Conservation (phyloP, 75 land plant genomes). For the Sequoiadendron giganteum region DNA sequence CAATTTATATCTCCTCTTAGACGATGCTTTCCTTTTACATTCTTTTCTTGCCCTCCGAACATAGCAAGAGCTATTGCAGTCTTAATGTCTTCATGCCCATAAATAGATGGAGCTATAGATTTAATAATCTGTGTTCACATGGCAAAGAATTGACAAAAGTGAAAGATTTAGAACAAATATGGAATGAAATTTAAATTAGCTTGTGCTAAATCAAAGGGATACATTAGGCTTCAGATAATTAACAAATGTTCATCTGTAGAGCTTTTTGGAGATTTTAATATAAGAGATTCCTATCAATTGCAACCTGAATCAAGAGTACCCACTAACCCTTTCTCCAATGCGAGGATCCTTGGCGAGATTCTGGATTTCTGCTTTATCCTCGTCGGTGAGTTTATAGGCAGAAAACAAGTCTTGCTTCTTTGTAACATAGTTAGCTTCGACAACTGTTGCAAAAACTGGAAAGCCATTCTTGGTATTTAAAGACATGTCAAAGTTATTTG, state of each 20-base stretch:
- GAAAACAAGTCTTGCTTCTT: conserved; percentile 98
- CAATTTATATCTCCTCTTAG: conserved; percentile 96
- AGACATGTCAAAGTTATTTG: conserved; percentile 93
- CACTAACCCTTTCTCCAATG: conserved; percentile 90
- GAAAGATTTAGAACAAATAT: neutral
- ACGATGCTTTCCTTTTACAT: conserved; percentile 93
- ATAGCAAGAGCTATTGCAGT: conserved; percentile 95
- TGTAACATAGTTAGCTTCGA: conserved; percentile 91
- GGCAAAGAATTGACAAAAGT: neutral
- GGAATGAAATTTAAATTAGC: neutral
- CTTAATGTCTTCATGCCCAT: conserved; percentile 98
- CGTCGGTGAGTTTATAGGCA: conserved; percentile 95
- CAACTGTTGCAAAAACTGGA: conserved; percentile 98
- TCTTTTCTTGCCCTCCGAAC: conserved; percentile 99
- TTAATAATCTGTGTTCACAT: conserved; percentile 64
- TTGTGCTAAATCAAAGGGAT: neutral
- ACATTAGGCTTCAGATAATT: neutral
- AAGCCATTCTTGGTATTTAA: conserved; percentile 98
- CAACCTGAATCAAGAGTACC: neutral
- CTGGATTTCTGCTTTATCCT: conserved; percentile 96
- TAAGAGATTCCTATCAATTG: neutral
- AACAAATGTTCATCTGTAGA: neutral
- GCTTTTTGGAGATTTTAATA: neutral
- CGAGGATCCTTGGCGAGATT: conserved; percentile 91
- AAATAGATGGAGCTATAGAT: conserved; percentile 98